These are phyloP conservation scores for Raphidocelis subcapitata DNA, from an alignment of 139 green algal species.

Conservation along the genomic window DNA sequence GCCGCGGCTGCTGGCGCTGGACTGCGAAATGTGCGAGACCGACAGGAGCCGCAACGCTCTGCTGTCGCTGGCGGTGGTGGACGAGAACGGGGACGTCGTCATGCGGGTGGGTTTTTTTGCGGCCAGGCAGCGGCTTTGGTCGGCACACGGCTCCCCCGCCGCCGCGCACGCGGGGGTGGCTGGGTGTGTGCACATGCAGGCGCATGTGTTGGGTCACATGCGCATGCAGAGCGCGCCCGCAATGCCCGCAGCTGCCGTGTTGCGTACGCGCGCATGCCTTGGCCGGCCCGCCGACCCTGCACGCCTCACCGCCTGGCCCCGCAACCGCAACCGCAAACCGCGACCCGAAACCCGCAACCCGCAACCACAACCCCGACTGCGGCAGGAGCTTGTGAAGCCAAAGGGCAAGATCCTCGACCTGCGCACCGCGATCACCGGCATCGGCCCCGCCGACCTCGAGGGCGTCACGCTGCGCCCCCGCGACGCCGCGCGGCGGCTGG, in stretches of 20 bases:
- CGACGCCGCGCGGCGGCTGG: not conserved
- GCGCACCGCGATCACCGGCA: constrained; percentile 46
- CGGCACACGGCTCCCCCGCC: not conserved
- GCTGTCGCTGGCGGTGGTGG: constrained; percentile 48
- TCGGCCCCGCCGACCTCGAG: constrained; percentile 42
- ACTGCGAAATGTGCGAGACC: constrained; percentile 71
- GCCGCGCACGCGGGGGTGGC: too few relatives aligned
- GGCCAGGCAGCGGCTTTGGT: not conserved
- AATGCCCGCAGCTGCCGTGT: not conserved
- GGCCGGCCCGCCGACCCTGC: too few relatives aligned
- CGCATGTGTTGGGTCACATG: not conserved
- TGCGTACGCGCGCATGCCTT: not conserved
- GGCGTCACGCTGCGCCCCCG: not conserved
- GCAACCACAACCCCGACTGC: not conserved
- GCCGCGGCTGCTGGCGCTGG: constrained; percentile 44
- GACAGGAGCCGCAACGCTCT: constrained; percentile 33
- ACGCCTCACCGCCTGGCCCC: too few relatives aligned
- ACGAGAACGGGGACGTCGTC: constrained; percentile 39
- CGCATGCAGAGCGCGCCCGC: not conserved
- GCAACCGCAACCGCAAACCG: too few relatives aligned
- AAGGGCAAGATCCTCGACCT: constrained; percentile 37
- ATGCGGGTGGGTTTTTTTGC: constrained; percentile 27
- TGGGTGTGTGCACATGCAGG: not conserved
- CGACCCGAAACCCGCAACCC: not conserved
- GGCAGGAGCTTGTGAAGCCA: constrained; percentile 51